phyloP scores from a whole-genome alignment of 176 grass and related monocot genomes.

The Guadua angustifolia region DNA sequence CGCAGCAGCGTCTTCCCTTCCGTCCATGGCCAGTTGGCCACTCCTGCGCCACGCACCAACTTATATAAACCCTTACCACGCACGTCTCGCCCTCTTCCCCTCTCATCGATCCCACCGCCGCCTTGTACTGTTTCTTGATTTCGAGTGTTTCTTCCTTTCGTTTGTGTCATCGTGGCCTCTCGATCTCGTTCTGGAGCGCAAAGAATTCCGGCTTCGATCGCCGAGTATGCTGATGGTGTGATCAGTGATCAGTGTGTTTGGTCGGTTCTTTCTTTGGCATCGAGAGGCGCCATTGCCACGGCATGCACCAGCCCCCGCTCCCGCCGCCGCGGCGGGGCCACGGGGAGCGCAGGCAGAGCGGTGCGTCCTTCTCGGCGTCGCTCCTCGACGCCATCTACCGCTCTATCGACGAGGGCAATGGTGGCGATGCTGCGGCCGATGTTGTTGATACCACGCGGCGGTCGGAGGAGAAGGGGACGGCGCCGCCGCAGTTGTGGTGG shows the following conservation, averaged over 20 bases:
- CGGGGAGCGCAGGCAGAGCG: conserved; percentile 18
- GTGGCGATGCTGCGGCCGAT: background rate
- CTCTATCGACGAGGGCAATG: conserved; percentile 53
- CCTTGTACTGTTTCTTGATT: background rate
- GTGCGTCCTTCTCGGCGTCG: conserved; percentile 71
- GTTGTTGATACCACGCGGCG: background rate
- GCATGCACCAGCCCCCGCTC: conserved; percentile 24
- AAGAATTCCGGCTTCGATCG: background rate
- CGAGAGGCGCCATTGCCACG: conserved; percentile 33
- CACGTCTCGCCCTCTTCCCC: conserved; percentile 39
- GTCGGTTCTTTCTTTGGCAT: background rate
- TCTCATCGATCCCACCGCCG: background rate
- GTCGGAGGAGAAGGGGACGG: conserved; percentile 38
- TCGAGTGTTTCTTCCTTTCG: background rate
- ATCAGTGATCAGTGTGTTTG: background rate
- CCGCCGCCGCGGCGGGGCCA: conserved; percentile 34
- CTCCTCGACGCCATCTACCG: conserved; percentile 76
- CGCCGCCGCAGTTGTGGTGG: conserved; percentile 64
- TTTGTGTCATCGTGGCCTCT: background rate
- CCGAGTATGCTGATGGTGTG: background rate
- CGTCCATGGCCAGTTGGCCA: conserved; percentile 28
- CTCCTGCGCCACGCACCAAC: conserved; percentile 42
- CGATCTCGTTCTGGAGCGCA: background rate
- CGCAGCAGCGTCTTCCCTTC: background rate
- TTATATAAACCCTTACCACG: conserved; percentile 47